Evolutionary conservation across 2,329 filamentous ascomycete species (phyloP), one percentile per base, ranked within the genome.

Genomic region (Pestalotiopsis sp.): DNA sequence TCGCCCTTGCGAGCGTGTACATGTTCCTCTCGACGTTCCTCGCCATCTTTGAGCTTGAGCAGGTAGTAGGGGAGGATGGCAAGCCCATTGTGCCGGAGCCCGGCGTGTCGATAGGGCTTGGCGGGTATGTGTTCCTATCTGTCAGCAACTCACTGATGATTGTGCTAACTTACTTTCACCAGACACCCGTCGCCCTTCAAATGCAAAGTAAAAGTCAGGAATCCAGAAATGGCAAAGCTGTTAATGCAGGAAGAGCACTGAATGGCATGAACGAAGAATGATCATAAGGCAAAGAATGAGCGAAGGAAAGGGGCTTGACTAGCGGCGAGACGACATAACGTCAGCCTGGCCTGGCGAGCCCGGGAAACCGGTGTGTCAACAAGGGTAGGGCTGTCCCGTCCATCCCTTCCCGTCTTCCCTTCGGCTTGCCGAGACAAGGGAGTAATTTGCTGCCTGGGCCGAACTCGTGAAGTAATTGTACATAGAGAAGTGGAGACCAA

Each of bases 1-100:
- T 90, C 11, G 87, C 87, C 2, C 83, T 79, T 36, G 80, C 80
- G 2, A 80, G 78, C 38, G 77, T 84, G 2, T 84, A 80, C 74
- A 81, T 82, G 17, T 77, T 80, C 1, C 72, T 84, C 45, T 80
- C 79, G 0, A 79, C 76, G 0, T 76, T 84, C 52, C 71, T 86
- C 49, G 78, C 81, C 17, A 79, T 78, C 0, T 74, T 84, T 66
- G 73, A 78, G 4, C 74, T 84, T 3, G 70, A 75, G 49, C 79
- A 76, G 69, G 72, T 72, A 4, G 68, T 74, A 17, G 80, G 79
- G 52, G 73, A 73, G 13, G 70, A 81, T 9, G 82, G 83, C 13
- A 61, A 61, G 9, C 66, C 64, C 20, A 68, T 55, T 17, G 67
- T 68, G 12, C 70, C 70, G 17, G 64, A 67, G 23, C 70, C 70